phyloP scores from a whole-genome alignment of 805 yeast species.

The Wickerhamiella sorbophila region DNA sequence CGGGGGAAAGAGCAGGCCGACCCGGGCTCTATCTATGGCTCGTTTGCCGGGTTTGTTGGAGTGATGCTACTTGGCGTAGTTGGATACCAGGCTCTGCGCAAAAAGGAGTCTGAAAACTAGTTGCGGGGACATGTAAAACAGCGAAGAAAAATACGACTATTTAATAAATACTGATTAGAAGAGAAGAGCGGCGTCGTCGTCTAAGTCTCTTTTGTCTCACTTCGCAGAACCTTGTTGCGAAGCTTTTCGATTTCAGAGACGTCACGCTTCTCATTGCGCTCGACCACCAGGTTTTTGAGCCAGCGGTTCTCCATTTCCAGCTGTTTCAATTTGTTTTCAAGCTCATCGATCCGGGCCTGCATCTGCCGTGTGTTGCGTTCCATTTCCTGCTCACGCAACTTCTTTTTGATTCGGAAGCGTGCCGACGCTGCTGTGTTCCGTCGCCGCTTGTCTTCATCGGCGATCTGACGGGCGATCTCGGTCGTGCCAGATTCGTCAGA shows the following conservation, averaged over 20 bases:
- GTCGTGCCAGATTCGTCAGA: background rate
- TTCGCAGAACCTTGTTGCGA: slow-evolving; percentile 7
- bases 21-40: slow-evolving; percentile 16
- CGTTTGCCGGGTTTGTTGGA: slow-evolving; percentile 16
- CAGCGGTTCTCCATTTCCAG: slow-evolving; percentile 88
- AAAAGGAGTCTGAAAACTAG: too few relatives aligned
- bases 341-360: slow-evolving; percentile 45
- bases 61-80: slow-evolving; percentile 14
- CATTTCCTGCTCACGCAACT: slow-evolving; percentile 82
- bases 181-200: too few relatives aligned
- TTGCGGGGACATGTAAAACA: too few relatives aligned
- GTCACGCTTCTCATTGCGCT: slow-evolving; percentile 37
- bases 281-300: slow-evolving; percentile 68
- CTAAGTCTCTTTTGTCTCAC: slow-evolving; percentile 1
- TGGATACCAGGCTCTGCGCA: too few relatives aligned
- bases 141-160: too few relatives aligned
- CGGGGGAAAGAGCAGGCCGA: slow-evolving; percentile 14
- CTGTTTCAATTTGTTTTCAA: slow-evolving; percentile 66
- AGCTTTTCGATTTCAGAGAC: slow-evolving; percentile 17
- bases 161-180: background rate
- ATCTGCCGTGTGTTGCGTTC: slow-evolving; percentile 62
- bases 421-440: slow-evolving; percentile 93
- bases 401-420: slow-evolving; percentile 82
- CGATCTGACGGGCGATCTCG: slow-evolving; percentile 11
- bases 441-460: slow-evolving; percentile 59